Conservation (phyloP, 1,284 basidiomycete species). For the Gymnopus androsaceus region DNA sequence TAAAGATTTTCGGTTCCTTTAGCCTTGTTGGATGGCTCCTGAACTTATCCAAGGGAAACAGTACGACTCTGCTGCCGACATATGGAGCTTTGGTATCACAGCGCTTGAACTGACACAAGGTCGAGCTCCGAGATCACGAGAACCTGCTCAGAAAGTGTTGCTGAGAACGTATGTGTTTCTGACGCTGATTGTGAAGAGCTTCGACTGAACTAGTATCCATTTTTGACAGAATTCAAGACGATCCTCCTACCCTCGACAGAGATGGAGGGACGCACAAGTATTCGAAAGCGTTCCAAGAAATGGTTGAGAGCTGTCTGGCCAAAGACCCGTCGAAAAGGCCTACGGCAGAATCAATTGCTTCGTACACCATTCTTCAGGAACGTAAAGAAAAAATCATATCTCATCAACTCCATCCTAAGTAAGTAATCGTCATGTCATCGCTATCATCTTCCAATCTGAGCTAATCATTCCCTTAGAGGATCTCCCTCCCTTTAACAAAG, state of each 20-base stretch:
- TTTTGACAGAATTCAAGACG: constrained; percentile 61
- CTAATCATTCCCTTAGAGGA: constrained; percentile 44
- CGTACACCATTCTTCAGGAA: constrained; percentile 78
- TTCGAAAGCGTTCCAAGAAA: constrained; percentile 79
- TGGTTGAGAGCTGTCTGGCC: constrained; percentile 77
- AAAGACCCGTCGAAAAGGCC: constrained; percentile 84
- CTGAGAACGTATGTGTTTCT: constrained; percentile 61
- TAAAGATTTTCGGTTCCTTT: constrained; percentile 10
- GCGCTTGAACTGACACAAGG: constrained; percentile 85
- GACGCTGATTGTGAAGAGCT: no score
- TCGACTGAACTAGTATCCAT: neutral
- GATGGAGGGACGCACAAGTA: constrained; percentile 76
- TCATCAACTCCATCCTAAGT: constrained; percentile 77
- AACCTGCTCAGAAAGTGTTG: constrained; percentile 73
- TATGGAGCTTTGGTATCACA: constrained; percentile 92
- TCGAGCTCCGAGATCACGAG: constrained; percentile 78
- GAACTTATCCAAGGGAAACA: constrained; percentile 83
- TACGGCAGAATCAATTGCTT: constrained; percentile 75
- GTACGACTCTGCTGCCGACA: constrained; percentile 86
- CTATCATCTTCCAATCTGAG: no score
- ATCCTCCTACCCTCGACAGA: constrained; percentile 73
- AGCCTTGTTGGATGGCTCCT: constrained; percentile 95
- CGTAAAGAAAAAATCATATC: constrained; percentile 73
- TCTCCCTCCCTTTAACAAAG: constrained; percentile 67
- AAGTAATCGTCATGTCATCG: constrained; percentile 21